phyloP scores from a whole-genome alignment of 108 stramenopile genomes.

The Stephanodiscus minutulus region DNA sequence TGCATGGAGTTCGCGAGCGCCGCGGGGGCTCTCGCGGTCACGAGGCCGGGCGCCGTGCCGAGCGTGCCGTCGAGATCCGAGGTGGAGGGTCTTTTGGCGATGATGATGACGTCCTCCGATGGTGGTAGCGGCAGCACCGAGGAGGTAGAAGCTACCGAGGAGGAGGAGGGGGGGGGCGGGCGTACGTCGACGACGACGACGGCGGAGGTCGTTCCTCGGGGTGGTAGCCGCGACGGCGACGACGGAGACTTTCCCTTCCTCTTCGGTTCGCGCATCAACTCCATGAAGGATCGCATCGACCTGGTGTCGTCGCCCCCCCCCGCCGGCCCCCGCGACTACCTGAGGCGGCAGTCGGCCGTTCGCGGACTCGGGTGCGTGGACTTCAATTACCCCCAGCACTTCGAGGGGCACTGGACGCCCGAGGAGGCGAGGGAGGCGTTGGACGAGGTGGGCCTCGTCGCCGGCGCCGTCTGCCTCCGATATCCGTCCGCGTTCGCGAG shows the following conservation, averaged over 20 bases:
- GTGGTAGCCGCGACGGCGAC: slow-evolving; percentile 13
- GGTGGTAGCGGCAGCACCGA: too few species aligned
- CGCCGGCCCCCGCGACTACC: slow-evolving; percentile 55
- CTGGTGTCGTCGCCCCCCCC: slow-evolving; percentile 37
- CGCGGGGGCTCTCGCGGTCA: slow-evolving; percentile 73
- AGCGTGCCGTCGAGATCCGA: slow-evolving; percentile 58
- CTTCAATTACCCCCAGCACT: slow-evolving; percentile 91
- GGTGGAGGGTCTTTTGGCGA: slow-evolving; percentile 41
- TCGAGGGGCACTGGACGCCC: slow-evolving; percentile 49
- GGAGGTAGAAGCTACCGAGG: not conserved
- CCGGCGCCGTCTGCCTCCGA: slow-evolving; percentile 85
- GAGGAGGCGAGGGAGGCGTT: slow-evolving; percentile 61
- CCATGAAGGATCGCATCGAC: slow-evolving; percentile 85
- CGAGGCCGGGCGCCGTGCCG: slow-evolving; percentile 60
- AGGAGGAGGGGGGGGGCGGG: not conserved
- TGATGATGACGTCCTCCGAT: slow-evolving; percentile 7
- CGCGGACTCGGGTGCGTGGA: slow-evolving; percentile 79
- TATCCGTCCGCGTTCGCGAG: slow-evolving; percentile 80
- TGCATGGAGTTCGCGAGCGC: slow-evolving; percentile 76
- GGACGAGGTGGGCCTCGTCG: slow-evolving; percentile 62
- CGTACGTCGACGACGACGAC: not conserved
- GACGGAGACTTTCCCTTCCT: slow-evolving; percentile 64
- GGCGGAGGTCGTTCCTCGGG: slow-evolving; percentile 33
- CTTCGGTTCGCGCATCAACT: slow-evolving; percentile 84
- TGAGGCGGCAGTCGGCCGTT: slow-evolving; percentile 70